Evolutionary conservation across 768 basidiomycete species (phyloP), one percentile per base, ranked within the genome.

Genomic region (Rhizopogon rudus): DNA sequence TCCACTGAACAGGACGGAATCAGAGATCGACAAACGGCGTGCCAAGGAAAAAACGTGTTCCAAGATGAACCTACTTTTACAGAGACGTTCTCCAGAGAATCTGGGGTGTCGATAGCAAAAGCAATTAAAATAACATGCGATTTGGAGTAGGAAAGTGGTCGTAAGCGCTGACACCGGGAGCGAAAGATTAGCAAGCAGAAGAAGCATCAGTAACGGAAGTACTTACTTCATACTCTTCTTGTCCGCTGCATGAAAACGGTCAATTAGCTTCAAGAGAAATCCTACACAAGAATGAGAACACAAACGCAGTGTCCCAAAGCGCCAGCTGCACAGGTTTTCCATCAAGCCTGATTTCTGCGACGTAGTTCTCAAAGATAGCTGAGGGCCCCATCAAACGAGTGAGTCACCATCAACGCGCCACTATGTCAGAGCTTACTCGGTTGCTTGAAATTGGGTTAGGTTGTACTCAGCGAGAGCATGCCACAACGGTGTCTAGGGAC

Each of bases 61-160:
- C 20, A n/a, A 61, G 56, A 54, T 41, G 45, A 53, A 45, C 75
- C 54, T 65, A 88, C 94, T 83, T 98, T 98, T 60, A 87, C 86
- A 20, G 86, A 81, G 20, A 98, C 96, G 75, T 98, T 98, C 61
- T 98, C 95, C 55, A 98, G 77, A 40, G 93, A 96, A 74, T 98
- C 97, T 22, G 93, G 93, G 39, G 93, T 93, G 73, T 98, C 96
- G 64, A 98, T 85, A 49, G 93, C 83, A 69, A 95, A 99, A 44
- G 95, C 95, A 66, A 99, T 98, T 60, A 99, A 84, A 68, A 99
- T 97, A 65, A 99, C 92, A 72, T 99, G 97, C 57, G 96, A 97
- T 77, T 97, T 93, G 52, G 94, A 93, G 73, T 98, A 98, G 45
- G 94, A 97, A 72, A 99, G 83, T 45, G 97, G 97, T 63, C 97